These are phyloP conservation scores for Peronospora tabacina DNA, from an alignment of 352 stramenopile genomes.

Conservation along the genomic window DNA sequence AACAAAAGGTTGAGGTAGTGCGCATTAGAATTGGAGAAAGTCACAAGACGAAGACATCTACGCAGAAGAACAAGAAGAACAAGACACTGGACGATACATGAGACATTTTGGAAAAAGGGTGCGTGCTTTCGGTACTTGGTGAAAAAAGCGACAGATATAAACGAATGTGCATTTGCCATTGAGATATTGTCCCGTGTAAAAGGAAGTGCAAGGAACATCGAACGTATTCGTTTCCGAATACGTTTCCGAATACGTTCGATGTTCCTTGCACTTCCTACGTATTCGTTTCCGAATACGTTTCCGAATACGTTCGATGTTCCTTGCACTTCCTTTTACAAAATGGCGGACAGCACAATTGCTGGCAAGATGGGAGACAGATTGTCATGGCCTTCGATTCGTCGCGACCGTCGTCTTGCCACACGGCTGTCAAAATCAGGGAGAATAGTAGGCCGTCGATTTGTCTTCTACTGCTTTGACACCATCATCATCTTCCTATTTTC, in stretches of 20 bases:
- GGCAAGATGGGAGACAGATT: conserved; percentile 69
- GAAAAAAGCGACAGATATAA: conserved; percentile 25
- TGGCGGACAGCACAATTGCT: conserved; percentile 62
- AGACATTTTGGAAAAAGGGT: conserved; percentile 3
- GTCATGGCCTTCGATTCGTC: conserved; percentile 48
- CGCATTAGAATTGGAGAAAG: conserved; percentile 3
- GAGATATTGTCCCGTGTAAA: conserved; percentile 26
- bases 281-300: too few species aligned
- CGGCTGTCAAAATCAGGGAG: conserved; percentile 52
- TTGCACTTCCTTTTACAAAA: conserved; percentile 22
- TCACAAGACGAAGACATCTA: not conserved
- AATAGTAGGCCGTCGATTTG: conserved; percentile 39
- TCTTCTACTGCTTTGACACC: conserved; percentile 31
- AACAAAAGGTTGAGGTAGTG: not conserved
- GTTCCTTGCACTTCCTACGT: conserved; percentile 16
- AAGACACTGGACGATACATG: conserved; percentile 5
- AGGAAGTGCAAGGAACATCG: conserved; percentile 18
- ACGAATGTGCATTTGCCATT: conserved; percentile 25
- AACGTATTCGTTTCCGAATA: too few species aligned
- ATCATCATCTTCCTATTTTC: conserved; percentile 29
- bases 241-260: conserved; percentile 24
- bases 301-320: conserved; percentile 22
- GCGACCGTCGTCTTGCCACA: conserved; percentile 51
- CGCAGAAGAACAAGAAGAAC: conserved; percentile 15
- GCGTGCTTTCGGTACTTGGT: conserved; percentile 2